Conservation (phyloP, 768 basidiomycete genomes). For the Vararia minispora region DNA sequence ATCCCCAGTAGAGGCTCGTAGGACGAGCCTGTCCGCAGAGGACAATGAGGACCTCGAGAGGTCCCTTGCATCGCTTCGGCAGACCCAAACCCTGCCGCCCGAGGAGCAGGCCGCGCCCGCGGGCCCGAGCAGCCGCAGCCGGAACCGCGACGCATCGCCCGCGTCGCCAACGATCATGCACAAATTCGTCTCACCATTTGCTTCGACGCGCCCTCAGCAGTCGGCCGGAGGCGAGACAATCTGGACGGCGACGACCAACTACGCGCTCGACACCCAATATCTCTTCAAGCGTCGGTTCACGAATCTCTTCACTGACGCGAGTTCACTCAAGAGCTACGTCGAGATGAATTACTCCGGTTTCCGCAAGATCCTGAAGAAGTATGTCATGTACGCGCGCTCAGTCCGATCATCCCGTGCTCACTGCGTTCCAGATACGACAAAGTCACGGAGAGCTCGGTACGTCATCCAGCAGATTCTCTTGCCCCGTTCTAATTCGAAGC, state of each 20-base stretch:
- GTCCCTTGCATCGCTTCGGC: too few species aligned
- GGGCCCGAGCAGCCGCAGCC: too few species aligned
- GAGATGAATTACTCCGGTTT: conserved; percentile 91
- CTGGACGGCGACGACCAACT: conserved; percentile 73
- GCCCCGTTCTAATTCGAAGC: too few species aligned
- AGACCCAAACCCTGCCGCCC: too few species aligned
- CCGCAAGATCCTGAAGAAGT: conserved; percentile 95
- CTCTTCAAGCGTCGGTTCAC: conserved; percentile 87
- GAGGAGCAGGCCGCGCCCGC: too few species aligned
- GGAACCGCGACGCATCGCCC: conserved; percentile 22
- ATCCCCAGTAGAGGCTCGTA: conserved; percentile 7
- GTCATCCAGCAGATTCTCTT: too few species aligned
- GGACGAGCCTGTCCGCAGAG: conserved; percentile 14
- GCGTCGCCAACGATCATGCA: conserved; percentile 34
- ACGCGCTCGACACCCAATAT: conserved; percentile 73
- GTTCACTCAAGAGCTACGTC: conserved; percentile 73
- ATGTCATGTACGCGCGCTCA: conserved; percentile 17
- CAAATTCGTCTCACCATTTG: conserved; percentile 33
- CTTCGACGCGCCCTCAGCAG: conserved; percentile 32
- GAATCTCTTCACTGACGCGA: conserved; percentile 64
- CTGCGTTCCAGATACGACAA: conserved; percentile 71
- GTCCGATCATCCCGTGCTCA: conserved; percentile 5
- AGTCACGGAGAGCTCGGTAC: conserved; percentile 62
- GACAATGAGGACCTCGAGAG: conserved; percentile 16
- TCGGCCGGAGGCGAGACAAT: conserved; percentile 32